A percentile compares a stretch with the other conserved stretches of the same genome.
These are phyloP conservation scores for Apostasia ramifera DNA, from an alignment of 106 monocot species.

Conservation along the genomic window DNA sequence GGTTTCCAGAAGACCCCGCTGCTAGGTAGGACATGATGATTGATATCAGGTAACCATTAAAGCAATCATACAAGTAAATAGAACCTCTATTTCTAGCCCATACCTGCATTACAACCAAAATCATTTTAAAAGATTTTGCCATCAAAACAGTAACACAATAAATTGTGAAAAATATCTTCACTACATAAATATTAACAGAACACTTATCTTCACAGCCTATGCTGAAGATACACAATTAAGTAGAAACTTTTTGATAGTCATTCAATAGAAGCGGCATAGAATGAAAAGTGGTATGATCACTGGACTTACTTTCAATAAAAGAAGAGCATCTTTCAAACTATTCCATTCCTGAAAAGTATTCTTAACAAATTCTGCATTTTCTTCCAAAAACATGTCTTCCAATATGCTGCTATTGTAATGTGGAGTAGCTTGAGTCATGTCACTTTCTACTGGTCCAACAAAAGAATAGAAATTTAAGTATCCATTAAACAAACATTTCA, in stretches of 20 bases:
- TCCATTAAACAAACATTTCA: neutral
- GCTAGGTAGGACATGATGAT: constrained; percentile 59
- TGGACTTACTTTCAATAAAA: constrained; percentile 70
- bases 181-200: too few species aligned
- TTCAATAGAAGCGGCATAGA: too few species aligned
- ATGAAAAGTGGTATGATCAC: too few species aligned
- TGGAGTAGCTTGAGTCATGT: constrained; percentile 51
- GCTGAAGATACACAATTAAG: too few species aligned
- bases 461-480: neutral
- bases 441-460: constrained; percentile 24
- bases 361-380: constrained; percentile 66
- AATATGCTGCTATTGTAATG: constrained; percentile 85
- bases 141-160: neutral
- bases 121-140: neutral
- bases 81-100: constrained; percentile 91
- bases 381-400: constrained; percentile 94
- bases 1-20: constrained; percentile 42
- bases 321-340: constrained; percentile 55
- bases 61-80: constrained; percentile 67
- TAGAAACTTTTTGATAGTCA: too few species aligned
- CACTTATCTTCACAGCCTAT: neutral
- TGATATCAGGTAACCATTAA: constrained; percentile 85
- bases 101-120: constrained; percentile 32
- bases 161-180: neutral
- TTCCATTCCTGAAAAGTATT: constrained; percentile 54